These are phyloP conservation scores for Arctostaphylos glauca DNA, from an alignment of 148 eudicot genomes.

Conservation along the genomic window DNA sequence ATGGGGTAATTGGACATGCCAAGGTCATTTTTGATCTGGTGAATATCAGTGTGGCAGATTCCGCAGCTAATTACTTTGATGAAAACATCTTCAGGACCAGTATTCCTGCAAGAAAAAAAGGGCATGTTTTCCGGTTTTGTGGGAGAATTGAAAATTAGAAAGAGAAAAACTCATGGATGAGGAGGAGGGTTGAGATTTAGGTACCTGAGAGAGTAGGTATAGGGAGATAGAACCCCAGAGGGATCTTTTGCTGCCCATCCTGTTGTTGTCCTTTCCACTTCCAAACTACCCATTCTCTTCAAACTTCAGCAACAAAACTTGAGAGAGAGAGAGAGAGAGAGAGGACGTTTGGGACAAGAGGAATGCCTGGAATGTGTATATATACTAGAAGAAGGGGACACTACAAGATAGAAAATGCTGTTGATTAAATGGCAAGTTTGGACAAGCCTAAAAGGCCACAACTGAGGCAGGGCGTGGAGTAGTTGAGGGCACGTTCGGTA, in stretches of 20 bases:
- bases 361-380: neutral
- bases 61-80: constrained; percentile 75
- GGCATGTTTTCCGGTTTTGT: neutral
- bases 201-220: constrained; percentile 75
- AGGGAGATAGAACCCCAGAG: constrained; percentile 77
- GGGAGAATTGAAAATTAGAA: neutral
- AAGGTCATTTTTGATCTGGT: constrained; percentile 78
- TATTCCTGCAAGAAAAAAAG: constrained; percentile 39
- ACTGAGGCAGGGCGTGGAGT: neutral
- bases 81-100: constrained; percentile 76
- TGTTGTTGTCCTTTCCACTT: constrained; percentile 43
- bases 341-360: neutral
- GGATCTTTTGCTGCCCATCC: constrained; percentile 94
- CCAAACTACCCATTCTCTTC: constrained; percentile 52
- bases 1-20: constrained; percentile 87
- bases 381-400: neutral
- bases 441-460: neutral
- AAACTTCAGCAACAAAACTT: neutral
- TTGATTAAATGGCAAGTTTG: neutral
- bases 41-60: constrained; percentile 84
- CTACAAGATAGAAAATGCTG: no score
- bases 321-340: neutral
- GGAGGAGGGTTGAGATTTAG: neutral
- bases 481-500: neutral
- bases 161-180: neutral